Percentiles rank a stretch among this genome's conserved stretches.
These are phyloP conservation scores for Xylaria grammica DNA, from an alignment of 495 filamentous ascomycete genomes.

Conservation along the genomic window DNA sequence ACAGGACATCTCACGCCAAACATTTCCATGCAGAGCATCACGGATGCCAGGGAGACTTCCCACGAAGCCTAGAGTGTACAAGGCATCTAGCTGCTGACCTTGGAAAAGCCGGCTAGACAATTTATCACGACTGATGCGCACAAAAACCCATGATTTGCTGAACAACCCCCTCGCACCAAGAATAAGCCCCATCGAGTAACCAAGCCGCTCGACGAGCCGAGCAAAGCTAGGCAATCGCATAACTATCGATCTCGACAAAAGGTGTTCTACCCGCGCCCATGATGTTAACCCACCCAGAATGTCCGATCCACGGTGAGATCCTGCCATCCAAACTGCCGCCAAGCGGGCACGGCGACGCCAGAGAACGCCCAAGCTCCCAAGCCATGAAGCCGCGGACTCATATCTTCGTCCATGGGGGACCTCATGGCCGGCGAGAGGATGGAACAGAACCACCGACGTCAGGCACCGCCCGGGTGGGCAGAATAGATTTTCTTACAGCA, in stretches of 20 bases:
- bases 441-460: constrained; percentile 25
- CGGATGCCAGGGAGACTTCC: constrained; percentile 46
- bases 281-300: constrained; percentile 37
- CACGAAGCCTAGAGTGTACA: constrained; percentile 53
- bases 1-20: constrained; percentile 51
- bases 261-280: constrained; percentile 50
- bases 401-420: constrained; percentile 78
- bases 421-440: constrained; percentile 40
- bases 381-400: constrained; percentile 70
- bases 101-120: constrained; percentile 11
- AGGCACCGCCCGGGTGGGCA: constrained; percentile 19
- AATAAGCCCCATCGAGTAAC: constrained; percentile 99
- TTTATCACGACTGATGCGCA: constrained; percentile 20
- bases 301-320: constrained; percentile 36
- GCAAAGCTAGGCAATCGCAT: constrained; percentile 87
- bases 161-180: constrained; percentile 90
- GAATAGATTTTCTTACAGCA: constrained; percentile 28
- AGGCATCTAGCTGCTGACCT: constrained; percentile 9
- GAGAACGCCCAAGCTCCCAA: constrained; percentile 35
- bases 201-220: constrained; percentile 53
- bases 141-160: constrained; percentile 38
- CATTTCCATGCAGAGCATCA: constrained; percentile 27
- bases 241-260: constrained; percentile 96
- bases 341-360: constrained; percentile 40
- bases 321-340: constrained; percentile 47